Evolutionary conservation across 345 rosid species (phyloP).

Genomic region (Euphorbia lathyris): DNA sequence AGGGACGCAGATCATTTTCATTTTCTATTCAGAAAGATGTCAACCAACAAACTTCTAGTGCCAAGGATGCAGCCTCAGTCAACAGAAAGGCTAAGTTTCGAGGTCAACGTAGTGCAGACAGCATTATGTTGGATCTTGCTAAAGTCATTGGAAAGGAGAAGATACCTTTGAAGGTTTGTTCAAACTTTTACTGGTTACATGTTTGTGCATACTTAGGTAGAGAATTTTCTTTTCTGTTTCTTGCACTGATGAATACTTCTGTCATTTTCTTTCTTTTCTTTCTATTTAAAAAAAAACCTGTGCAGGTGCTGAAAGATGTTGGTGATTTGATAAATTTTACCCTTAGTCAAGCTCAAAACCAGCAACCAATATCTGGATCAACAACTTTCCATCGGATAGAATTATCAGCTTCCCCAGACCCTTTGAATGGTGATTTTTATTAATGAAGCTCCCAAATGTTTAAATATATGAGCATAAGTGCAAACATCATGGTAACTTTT

Average conservation of each 20-base stretch:
- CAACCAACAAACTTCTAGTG: conserved; percentile 39
- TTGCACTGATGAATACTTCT: conserved; percentile 9
- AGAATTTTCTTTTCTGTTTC: conserved; percentile 3
- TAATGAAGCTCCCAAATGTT: conserved; percentile 10
- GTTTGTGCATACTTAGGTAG: neutral
- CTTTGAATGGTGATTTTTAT: conserved; percentile 60
- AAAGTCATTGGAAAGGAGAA: conserved; percentile 79
- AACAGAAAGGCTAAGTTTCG: conserved; percentile 55
- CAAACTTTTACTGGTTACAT: neutral
- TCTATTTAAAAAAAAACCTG: neutral
- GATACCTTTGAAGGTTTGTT: conserved; percentile 82
- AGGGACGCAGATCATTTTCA: conserved; percentile 53
- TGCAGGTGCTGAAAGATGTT: conserved; percentile 82
- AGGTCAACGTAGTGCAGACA: conserved; percentile 60
- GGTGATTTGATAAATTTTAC: conserved; percentile 76
- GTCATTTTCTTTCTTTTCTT: conserved; percentile 9
- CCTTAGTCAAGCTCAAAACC: conserved; percentile 65
- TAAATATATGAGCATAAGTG: conserved; percentile 4
- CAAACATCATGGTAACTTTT: neutral
- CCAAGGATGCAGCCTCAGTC: conserved; percentile 40
- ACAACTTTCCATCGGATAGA: conserved; percentile 86
- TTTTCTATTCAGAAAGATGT: conserved; percentile 66
- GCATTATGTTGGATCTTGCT: conserved; percentile 72
- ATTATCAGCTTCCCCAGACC: conserved; percentile 56
- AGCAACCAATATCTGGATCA: conserved; percentile 69